Percentiles rank a stretch among this genome's conserved stretches.
Evolutionary conservation across 441 rosid genomes (phyloP).

Genomic region (Viola pubescens): DNA sequence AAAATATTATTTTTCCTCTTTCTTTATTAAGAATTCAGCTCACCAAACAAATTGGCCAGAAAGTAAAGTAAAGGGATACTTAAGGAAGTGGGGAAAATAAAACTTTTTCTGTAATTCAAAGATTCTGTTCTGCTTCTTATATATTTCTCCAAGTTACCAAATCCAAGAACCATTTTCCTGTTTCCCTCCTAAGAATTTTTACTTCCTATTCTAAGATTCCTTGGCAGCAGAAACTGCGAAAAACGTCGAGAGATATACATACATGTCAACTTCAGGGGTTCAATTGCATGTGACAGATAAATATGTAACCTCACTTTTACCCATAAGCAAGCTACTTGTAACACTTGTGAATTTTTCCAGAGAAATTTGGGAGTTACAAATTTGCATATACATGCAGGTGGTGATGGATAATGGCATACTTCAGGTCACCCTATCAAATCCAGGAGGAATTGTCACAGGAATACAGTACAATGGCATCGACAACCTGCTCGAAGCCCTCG

Average conservation of each 20-base stretch:
- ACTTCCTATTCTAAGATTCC: neutral
- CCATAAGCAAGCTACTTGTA: no score
- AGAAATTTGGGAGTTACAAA: neutral
- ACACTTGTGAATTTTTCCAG: neutral
- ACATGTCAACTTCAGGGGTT: slow-evolving; percentile 11
- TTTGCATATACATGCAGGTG: slow-evolving; percentile 27
- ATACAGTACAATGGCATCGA: slow-evolving; percentile 48
- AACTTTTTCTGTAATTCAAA: slow-evolving; percentile 2
- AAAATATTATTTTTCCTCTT: no score
- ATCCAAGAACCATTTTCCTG: no score
- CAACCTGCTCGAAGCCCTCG: slow-evolving; percentile 75
- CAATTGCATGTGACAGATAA: slow-evolving; percentile 7
- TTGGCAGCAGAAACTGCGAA: no score
- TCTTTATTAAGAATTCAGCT: neutral
- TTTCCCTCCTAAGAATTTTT: neutral
- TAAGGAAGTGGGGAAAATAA: neutral
- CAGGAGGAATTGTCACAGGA: slow-evolving; percentile 36
- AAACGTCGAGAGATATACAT: no score
- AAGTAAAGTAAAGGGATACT: neutral
- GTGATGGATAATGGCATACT: slow-evolving; percentile 39
- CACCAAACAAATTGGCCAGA: neutral
- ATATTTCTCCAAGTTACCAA: neutral
- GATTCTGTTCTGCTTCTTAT: neutral
- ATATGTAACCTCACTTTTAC: neutral
- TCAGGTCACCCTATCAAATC: slow-evolving; percentile 35